Evolutionary conservation across 768 basidiomycete species (phyloP).

Genomic region (Tulasnella sp.): DNA sequence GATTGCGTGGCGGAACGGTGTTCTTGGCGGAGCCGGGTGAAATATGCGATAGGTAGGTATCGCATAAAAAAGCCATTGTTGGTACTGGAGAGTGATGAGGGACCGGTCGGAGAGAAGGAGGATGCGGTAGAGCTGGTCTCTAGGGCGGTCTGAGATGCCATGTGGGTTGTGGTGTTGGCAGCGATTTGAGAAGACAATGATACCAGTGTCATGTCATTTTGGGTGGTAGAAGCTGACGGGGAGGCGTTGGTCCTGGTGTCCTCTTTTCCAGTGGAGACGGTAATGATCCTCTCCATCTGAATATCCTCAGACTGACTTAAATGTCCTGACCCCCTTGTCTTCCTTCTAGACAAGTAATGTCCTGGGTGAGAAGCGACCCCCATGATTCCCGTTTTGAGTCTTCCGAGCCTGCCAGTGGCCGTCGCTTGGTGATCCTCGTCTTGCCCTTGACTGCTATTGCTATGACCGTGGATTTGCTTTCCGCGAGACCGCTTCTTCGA

Average conservation of each 20-base stretch:
- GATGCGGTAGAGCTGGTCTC: constrained; percentile 9
- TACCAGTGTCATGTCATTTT: neutral
- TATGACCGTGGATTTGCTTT: constrained; percentile 27
- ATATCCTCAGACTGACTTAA: no score
- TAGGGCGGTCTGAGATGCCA: neutral
- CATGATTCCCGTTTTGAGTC: constrained; percentile 26
- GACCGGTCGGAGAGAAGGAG: constrained; percentile 16
- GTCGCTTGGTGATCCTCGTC: constrained; percentile 38
- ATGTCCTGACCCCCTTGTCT: no score
- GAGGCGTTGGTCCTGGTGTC: no score
- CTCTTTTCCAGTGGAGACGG: no score
- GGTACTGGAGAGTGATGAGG: constrained; percentile 12
- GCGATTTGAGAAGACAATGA: neutral
- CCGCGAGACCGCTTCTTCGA: constrained; percentile 16
- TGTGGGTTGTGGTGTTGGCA: neutral
- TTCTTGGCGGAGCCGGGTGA: constrained; percentile 51
- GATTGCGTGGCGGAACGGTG: constrained; percentile 58
- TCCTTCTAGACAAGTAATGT: neutral
- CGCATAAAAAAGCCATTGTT: constrained; percentile 4
- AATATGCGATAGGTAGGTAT: constrained; percentile 20
- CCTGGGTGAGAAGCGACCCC: neutral
- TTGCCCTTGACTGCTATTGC: constrained; percentile 38
- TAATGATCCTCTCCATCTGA: no score
- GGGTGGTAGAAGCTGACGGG: no score
- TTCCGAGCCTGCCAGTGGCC: constrained; percentile 47